Evolutionary conservation across 805 yeast species (phyloP), one percentile per base, ranked within the genome.

Genomic region (Kazachstania viticola): DNA sequence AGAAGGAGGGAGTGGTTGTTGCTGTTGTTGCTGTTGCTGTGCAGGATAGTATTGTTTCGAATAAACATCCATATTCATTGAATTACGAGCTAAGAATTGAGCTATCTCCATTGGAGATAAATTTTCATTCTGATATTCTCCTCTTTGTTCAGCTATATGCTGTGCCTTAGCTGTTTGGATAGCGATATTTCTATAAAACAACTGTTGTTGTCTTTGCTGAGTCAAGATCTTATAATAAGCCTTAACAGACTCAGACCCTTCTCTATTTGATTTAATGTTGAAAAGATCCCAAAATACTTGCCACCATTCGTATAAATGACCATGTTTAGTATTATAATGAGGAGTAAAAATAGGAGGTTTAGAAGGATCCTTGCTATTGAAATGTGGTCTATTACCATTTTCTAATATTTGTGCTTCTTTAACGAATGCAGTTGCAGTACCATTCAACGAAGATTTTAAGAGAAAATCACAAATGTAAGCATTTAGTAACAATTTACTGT

Each of bases 291-390:
- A 87, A 52, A 85, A 87, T 13, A 87, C 75, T 62, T 75, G 84
- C 95, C 95, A 85, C 96, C 96, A 85, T 54, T 87, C 96, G 47
- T 73, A 77, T 16, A 85, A 59, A 48, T 83, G 85, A 5, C 95
- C 91, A 45, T 78, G 82, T 1, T 93, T 91, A 2, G 93, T 79
- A 48, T 84, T 91, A 68, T 47, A 54, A 41, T 36, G 62, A 44
- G 52, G 52, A 13, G 25, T 29, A 25, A 54, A 31, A 54, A 45
- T 31, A 62, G 47, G 17, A 75, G 75, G 29, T 18, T 15, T 29
- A 24, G 13, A 21, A 19, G 4, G 9, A n/a, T 26, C 14, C 15
- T 17, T 18, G 21, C 29, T 28, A 18, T 21, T 18, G 17, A 28
- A 11, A 22, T 24, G 24, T 17, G 32, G 38, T 25, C 35, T 35